Percentiles rank a stretch among this genome's conserved stretches.
phyloP scores from a whole-genome alignment of 495 filamentous ascomycete species.

The Hypoxylon cercidicola region DNA sequence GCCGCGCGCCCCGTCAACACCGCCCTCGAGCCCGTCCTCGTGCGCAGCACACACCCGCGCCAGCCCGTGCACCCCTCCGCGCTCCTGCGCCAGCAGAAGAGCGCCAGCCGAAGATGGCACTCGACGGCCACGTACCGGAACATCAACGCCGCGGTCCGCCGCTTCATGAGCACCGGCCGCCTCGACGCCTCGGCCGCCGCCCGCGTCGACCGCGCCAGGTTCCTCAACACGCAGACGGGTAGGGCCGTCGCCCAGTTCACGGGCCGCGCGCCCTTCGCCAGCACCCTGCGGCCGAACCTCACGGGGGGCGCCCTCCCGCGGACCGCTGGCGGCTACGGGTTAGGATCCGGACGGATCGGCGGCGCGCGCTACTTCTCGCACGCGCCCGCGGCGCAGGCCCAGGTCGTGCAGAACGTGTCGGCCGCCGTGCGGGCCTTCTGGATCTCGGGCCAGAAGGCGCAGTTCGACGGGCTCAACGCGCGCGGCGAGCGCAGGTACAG shows the following conservation, averaged over 20 bases:
- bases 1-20: conserved; percentile 57
- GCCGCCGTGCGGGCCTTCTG: conserved; percentile 89
- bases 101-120: conserved; percentile 71
- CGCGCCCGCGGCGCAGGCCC: conserved; percentile 80
- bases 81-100: conserved; percentile 76
- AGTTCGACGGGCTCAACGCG: conserved; percentile 78
- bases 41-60: conserved; percentile 60
- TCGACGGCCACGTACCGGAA: conserved; percentile 67
- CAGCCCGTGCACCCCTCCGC: conserved; percentile 80
- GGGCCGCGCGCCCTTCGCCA: conserved; percentile 86
- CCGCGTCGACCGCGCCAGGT: conserved; percentile 70
- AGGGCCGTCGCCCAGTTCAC: conserved; percentile 72
- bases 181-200: conserved; percentile 51
- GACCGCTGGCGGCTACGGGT: conserved; percentile 85
- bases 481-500: conserved; percentile 82
- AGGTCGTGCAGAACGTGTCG: conserved; percentile 95
- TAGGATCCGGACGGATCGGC: conserved; percentile 72
- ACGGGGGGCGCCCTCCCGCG: conserved; percentile 88
- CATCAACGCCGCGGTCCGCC: conserved; percentile 65
- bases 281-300: conserved; percentile 88
- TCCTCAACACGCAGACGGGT: conserved; percentile 72
- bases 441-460: conserved; percentile 84
- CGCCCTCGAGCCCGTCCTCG: conserved; percentile 61
- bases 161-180: conserved; percentile 68
- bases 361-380: conserved; percentile 91